Evolutionary conservation across 2,329 filamentous ascomycete genomes (phyloP), one percentile per base, ranked within the genome.

Genomic region (Dothideomycetidae sp.): DNA sequence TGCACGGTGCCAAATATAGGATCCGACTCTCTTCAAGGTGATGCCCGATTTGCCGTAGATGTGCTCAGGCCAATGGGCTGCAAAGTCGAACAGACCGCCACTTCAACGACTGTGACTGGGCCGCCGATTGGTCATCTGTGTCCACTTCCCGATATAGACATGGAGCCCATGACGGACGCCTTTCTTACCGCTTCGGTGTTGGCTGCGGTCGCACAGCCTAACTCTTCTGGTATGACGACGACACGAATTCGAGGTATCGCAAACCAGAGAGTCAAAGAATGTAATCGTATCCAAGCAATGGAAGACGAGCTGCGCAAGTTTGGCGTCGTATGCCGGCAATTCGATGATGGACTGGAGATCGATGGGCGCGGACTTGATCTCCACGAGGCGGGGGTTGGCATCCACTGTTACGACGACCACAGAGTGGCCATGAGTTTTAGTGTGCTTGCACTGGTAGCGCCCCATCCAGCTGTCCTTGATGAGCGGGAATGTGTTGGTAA

Each of bases 111-210:
- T 0, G 90, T 98, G 5, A 93, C 80, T 5, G 90, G 90, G 1
- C 90, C 90, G n/a, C 60, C 71, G 2, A 59, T 68, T 39, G 88
- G 90, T 9, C 61, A 70, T 11, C 63, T 98, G 28, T 76, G 76
- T 48, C 78, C 82, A 1, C 64, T 98, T 10, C 63, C 75, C 12
- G 79, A 88, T 42, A 76, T 98, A 17, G 86, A 98, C 52, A 98
- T 98, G 90, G 90, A 96, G 57, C 81, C 88, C 1, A 98, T 98
- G 90, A 98, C 90, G 0, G 90, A 98, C 59, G 90, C 90, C 33
- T 98, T 98, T 67, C 68, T 98, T 36, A 94, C 86, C 3, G 90
- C 90, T 12, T 92, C 85, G 2, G 85, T 93, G 3, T 70, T 98
- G 32, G 90, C 85, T 16, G 90, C 90, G 23, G 83, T 93, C 30